Base-by-base conservation (phyloP, 2,329 filamentous ascomycete genomes). In the Tolypocladium guangdongense region DNA sequence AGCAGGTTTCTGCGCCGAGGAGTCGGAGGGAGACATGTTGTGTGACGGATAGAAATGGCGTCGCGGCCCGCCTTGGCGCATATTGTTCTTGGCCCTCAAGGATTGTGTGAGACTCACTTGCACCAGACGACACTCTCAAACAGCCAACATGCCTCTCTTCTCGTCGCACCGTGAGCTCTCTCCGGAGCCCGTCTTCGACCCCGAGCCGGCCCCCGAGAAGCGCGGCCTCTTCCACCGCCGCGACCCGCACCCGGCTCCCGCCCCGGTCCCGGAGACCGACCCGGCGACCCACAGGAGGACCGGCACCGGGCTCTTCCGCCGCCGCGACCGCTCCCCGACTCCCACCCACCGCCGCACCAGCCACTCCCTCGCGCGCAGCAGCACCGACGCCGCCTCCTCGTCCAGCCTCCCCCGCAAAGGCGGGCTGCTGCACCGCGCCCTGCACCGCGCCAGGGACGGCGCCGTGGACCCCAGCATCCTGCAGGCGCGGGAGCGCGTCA, bases 391-490 rank as follows among this genome's bases (percentile, higher is more conserved):
- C 38, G 14, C 48, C 32, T 56, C 22, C 53, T 52, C n/a, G 35
- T 55, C 54, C 20, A 49, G 50, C 53, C 24, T 41, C 30, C 38
- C 38, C 46, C 49, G 32, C 27, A 49, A 35, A 18, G 50, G 55
- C 7, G 49, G 70, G 54, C 64, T 78, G 27, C 69, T 70, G 36
- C 71, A 73, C 46, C 69, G 67, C 51, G 72, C n/a, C n/a, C n/a
- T 76, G 54, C 72, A 74, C 50, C 60, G 71, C 54, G 71, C 78
- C 58, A 72, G 41, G 22, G 7, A 70, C 56, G 61, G 68, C 49
- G 71, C 77, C 47, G 74, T 83, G 57, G 84, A 88, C 66, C 80
- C 82, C 0, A 78, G 74, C 57, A 86, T 88, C 62, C 61, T 77
- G 1, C 73, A 77, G 24, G 84, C 84, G 0, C 74, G 80, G 4